Evolutionary conservation across 2,329 filamentous ascomycete species (phyloP).

Genomic region (Helicocarpus griseus): DNA sequence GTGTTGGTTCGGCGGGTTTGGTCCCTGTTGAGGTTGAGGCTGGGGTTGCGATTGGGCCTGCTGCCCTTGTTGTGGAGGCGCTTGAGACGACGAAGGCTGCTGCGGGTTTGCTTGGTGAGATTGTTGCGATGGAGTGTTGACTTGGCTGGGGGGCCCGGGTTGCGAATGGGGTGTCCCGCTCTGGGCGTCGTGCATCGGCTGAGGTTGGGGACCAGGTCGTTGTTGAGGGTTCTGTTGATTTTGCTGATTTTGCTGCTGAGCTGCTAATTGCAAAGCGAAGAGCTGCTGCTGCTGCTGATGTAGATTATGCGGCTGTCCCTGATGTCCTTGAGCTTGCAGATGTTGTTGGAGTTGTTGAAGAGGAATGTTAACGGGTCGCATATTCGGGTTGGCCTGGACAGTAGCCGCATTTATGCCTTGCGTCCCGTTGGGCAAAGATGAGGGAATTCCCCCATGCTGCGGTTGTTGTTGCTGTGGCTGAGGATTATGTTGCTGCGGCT

Average conservation of each 20-base stretch:
- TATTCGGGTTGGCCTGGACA: constrained; percentile 32
- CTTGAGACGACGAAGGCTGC: constrained; percentile 22
- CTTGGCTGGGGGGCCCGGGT: constrained; percentile 29
- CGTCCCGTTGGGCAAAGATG: constrained; percentile 32
- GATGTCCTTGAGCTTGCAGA: constrained; percentile 22
- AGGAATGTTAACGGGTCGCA: constrained; percentile 29
- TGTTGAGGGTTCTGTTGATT: constrained; percentile 33
- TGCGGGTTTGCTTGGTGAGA: constrained; percentile 20
- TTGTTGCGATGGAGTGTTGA: constrained; percentile 27
- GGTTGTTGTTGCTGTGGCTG: constrained; percentile 21
- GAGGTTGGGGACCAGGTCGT: constrained; percentile 31
- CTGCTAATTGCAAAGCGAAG: constrained; percentile 6
- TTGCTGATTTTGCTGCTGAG: constrained; percentile 26
- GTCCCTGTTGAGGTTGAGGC: constrained; percentile 24
- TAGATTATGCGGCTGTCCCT: constrained; percentile 32
- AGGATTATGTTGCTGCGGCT: constrained; percentile 21
- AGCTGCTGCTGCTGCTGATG: constrained; percentile 31
- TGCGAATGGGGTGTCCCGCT: constrained; percentile 36
- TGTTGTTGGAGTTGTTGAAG: constrained; percentile 35
- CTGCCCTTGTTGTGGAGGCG: constrained; percentile 19
- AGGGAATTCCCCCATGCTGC: constrained; percentile 25
- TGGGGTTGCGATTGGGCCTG: constrained; percentile 25
- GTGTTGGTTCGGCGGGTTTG: constrained; percentile 11
- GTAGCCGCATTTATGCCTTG: constrained; percentile 32
- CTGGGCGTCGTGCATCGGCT: constrained; percentile 33